Base-by-base conservation (phyloP, 2,329 filamentous ascomycete species). In the Fusarium albosuccineum region DNA sequence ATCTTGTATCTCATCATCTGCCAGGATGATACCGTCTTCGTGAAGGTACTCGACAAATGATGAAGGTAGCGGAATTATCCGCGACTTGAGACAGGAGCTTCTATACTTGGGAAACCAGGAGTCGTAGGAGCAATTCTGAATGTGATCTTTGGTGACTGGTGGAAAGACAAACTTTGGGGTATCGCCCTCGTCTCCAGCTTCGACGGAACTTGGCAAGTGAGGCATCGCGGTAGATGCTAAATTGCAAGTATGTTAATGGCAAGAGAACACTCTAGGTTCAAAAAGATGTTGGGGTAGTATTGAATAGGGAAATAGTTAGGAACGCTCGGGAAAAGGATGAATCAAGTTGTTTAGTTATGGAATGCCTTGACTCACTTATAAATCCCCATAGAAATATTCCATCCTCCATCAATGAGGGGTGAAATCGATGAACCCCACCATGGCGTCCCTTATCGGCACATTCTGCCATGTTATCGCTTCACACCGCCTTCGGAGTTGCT, bases 101-200 rank as follows among this genome's bases (percentile, higher is more conserved):
- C 92, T 91, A 77, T 97, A 97, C 85, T 87, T 90, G 48, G 92
- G 89, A 74, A 97, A 93, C 96, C 96, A 99, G 62, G 86, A 88
- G 77, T 97, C 92, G 79, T 97, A 97, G 41, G 96, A 97, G 81
- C 95, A 99, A 79, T 97, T 92, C 56, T 97, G 83, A 64, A 99
- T 97, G 75, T 99, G 95, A 46, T 91, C 88, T 75, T 90, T 92
- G 33, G 90, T 93, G 59, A 97, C 87, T 1, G 93, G 93, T 17
- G 94, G 92, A 75, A 99, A 98, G 17, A 87, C 88, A 16, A 93
- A 49, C 29, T 75, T 70, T 34, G 63, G 62, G 26, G 66, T 66
- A 29, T 72, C 71, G 27, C 53, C 53, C 36, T 57, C 58, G 29
- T 41, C 42, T 22, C 57, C 46, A 30, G 50, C 22, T 33, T 50